These are phyloP conservation scores for Sambucus nigra DNA, from an alignment of 129 eudicot genomes.

Conservation along the genomic window DNA sequence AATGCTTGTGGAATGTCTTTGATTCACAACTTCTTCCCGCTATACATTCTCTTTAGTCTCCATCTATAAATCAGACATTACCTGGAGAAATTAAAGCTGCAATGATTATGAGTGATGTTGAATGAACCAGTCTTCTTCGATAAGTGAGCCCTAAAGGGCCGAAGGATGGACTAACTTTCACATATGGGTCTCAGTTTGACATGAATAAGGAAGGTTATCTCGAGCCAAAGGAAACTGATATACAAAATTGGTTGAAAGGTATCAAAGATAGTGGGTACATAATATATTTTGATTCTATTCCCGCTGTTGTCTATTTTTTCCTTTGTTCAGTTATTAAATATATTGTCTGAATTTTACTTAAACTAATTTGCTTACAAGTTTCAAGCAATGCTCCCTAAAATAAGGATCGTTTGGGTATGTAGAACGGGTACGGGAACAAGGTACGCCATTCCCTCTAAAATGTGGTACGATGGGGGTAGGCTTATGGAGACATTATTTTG, in stretches of 20 bases:
- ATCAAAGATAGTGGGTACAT: conserved; percentile 97
- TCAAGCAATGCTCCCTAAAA: no score
- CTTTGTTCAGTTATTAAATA: neutral
- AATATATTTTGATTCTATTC: conserved; percentile 3
- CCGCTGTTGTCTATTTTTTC: neutral
- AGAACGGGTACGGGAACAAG: no score
- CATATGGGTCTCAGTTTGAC: conserved; percentile 53
- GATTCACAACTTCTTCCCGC: conserved; percentile 73
- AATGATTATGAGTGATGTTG: conserved; percentile 71
- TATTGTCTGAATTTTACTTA: no score
- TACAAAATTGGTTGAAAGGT: conserved; percentile 90
- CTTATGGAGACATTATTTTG: no score
- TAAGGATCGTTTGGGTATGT: no score
- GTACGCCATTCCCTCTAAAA: no score
- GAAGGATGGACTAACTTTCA: conserved; percentile 41
- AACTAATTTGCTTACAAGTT: no score
- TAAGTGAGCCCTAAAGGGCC: conserved; percentile 58
- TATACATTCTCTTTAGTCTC: conserved; percentile 94
- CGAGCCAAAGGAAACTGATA: conserved; percentile 73
- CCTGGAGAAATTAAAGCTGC: conserved; percentile 92
- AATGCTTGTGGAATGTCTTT: conserved; percentile 4
- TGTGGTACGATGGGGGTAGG: no score
- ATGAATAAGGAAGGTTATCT: conserved; percentile 45
- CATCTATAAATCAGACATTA: conserved; percentile 59
- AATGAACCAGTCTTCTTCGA: conserved; percentile 69